phyloP scores from a whole-genome alignment of 208 protist species.

The Naegleria gruberi region DNA sequence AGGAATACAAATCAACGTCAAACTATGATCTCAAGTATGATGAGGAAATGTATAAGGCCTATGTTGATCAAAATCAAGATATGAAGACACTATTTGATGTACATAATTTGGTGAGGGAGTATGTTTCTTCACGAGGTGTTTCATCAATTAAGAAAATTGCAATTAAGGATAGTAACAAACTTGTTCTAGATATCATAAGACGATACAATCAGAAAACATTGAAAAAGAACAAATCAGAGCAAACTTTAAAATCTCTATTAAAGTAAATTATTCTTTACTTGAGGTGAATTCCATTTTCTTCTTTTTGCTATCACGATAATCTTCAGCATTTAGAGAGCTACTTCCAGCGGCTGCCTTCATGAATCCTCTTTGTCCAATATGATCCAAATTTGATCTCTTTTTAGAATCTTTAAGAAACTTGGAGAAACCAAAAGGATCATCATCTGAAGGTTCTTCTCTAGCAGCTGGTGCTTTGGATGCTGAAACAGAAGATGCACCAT shows the following conservation, averaged over 20 bases:
- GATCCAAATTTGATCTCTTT: background rate
- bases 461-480: background rate
- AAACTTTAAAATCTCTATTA: background rate
- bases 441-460: background rate
- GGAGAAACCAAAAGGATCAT: background rate
- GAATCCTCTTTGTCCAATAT: background rate
- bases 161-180: background rate
- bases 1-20: background rate
- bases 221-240: background rate
- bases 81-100: background rate
- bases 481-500: background rate
- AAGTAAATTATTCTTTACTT: background rate
- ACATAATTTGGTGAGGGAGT: background rate
- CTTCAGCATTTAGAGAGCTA: background rate
- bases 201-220: background rate
- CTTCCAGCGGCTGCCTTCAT: background rate
- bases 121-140: background rate
- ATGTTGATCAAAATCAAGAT: background rate
- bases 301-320: background rate
- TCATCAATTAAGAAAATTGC: background rate
- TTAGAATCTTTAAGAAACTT: slow-evolving; percentile 1
- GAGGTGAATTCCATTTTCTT: background rate
- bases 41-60: background rate
- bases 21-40: background rate
- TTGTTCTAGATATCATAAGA: background rate